These are phyloP conservation scores for Penicillium sp. DNA, from an alignment of 2,329 filamentous ascomycete genomes.

Conservation along the genomic window DNA sequence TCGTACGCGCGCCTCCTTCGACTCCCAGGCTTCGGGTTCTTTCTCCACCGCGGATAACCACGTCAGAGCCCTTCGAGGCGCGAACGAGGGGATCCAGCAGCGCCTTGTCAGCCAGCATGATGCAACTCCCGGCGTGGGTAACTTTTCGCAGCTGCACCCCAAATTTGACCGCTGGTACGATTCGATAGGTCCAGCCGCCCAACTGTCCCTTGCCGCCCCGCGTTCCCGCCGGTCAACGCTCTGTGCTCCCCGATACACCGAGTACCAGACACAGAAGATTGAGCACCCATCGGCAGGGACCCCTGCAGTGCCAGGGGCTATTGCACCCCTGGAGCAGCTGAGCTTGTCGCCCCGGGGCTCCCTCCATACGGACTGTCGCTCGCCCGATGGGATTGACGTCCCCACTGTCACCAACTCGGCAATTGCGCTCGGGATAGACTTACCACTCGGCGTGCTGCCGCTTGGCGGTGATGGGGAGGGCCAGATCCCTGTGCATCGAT, in stretches of 20 bases:
- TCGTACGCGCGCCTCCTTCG: constrained; percentile 20
- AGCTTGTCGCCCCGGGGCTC: constrained; percentile 1
- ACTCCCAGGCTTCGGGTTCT: constrained; percentile 23
- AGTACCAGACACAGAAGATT: constrained; percentile 11
- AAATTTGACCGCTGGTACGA: constrained; percentile 14
- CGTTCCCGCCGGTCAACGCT: constrained; percentile 18
- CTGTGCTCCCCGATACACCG: constrained; percentile 19
- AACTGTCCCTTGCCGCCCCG: neutral
- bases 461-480: neutral
- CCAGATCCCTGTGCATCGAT: constrained; percentile 6
- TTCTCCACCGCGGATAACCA: constrained; percentile 11
- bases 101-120: constrained; percentile 18
- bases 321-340: constrained; percentile 1
- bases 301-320: neutral
- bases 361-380: constrained; percentile 12
- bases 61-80: constrained; percentile 4
- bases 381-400: constrained; percentile 2
- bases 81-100: constrained; percentile 12
- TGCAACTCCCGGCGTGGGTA: constrained; percentile 5
- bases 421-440: constrained; percentile 1
- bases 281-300: neutral
- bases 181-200: constrained; percentile 6
- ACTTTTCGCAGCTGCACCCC: constrained; percentile 12
- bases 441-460: constrained; percentile 3
- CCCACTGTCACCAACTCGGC: constrained; percentile 4